Conservation (phyloP, 768 basidiomycete species). For the Lactarius evosmus region DNA sequence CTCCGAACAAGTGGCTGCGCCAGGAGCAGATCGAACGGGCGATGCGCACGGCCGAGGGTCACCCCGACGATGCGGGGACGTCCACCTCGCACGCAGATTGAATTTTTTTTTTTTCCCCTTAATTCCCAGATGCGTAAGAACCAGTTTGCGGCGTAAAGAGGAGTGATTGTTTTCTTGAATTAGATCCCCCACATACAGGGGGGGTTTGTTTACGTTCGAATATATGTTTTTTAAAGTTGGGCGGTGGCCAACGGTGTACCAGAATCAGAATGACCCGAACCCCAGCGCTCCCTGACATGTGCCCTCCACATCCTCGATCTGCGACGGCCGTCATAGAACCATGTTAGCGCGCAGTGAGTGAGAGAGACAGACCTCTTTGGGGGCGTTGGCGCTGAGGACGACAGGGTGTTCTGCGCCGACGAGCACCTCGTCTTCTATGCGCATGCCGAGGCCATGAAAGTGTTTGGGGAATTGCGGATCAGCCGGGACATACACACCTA, state of each 20-base stretch:
- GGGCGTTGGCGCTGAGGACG: constrained; percentile 67
- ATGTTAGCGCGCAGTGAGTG: not conserved
- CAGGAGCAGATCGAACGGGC: constrained; percentile 56
- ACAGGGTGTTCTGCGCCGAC: constrained; percentile 58
- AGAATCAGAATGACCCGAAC: constrained; percentile 47
- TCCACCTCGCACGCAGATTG: not conserved
- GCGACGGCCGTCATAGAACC: not conserved
- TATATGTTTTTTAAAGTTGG: not conserved
- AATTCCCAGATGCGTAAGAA: not conserved
- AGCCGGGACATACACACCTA: constrained; percentile 87
- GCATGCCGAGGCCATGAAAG: constrained; percentile 88
- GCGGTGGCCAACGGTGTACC: not conserved
- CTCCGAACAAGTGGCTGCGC: constrained; percentile 77
- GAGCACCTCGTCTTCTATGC: constrained; percentile 89
- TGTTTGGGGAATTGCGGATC: constrained; percentile 72
- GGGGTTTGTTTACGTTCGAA: constrained; percentile 1
- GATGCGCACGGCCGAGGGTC: constrained; percentile 34
- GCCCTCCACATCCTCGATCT: constrained; percentile 76
- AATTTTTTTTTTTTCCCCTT: not conserved
- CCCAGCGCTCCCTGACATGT: constrained; percentile 72
- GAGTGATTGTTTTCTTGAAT: constrained; percentile 1
- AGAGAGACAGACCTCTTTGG: constrained; percentile 62
- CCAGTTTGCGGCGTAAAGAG: not conserved
- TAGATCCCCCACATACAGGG: not conserved
- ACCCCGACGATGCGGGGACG: not conserved